Conservation (phyloP, 106 monocot genomes). For the Iris macrosiphon region DNA sequence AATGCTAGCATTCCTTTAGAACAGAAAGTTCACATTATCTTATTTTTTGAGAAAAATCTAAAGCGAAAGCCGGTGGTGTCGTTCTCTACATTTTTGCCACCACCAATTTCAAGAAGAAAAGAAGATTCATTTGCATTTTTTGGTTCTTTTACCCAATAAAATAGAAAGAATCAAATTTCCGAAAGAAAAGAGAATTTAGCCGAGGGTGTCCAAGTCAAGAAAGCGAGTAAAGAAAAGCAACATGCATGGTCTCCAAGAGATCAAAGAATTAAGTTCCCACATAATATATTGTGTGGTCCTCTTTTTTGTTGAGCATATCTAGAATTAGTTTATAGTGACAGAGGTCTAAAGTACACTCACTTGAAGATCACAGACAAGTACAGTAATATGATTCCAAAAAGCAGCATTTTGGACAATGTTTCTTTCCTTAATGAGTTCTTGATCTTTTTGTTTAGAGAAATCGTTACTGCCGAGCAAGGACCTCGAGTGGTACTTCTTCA, state of each 20-base stretch:
- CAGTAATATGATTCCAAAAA: too few relatives aligned
- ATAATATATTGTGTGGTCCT: too few relatives aligned
- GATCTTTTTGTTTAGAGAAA: too few relatives aligned
- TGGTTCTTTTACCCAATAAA: too few relatives aligned
- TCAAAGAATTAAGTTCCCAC: too few relatives aligned
- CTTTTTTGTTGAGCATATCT: slow-evolving; percentile 1
- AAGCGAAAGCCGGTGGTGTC: neutral
- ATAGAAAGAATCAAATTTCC: neutral
- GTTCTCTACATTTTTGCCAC: neutral
- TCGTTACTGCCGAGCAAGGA: slow-evolving; percentile 91
- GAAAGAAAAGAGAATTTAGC: neutral
- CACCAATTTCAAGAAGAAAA: too few relatives aligned
- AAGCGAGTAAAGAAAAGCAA: neutral
- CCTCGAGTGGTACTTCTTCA: slow-evolving; percentile 97
- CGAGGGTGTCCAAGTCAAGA: neutral
- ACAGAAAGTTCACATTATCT: slow-evolving; percentile 12
- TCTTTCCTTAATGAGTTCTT: too few relatives aligned
- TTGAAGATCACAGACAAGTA: too few relatives aligned
- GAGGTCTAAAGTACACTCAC: too few relatives aligned
- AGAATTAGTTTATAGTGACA: too few relatives aligned
- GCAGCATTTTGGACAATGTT: too few relatives aligned
- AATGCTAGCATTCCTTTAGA: neutral
- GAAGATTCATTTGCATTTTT: too few relatives aligned
- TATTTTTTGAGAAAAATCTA: slow-evolving; percentile 6
- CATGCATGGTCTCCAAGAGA: slow-evolving; percentile 5